Conservation (phyloP, 225 moss, liverwort and hornwort genomes). For the Straminergon stramineum region DNA sequence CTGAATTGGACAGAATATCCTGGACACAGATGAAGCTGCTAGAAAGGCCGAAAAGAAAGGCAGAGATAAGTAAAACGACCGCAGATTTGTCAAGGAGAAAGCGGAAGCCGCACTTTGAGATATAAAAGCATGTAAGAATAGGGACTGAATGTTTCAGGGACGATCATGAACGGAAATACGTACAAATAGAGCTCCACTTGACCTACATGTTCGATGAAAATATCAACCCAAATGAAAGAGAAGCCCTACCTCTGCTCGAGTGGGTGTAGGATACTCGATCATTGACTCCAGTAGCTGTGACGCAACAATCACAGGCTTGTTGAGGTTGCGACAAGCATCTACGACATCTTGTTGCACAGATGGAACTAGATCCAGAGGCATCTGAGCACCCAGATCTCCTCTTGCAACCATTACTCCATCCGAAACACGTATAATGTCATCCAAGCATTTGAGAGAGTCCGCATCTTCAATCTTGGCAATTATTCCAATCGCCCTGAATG, state of each 20-base stretch:
- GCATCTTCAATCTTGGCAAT: conserved; percentile 89
- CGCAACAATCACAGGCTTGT: conserved; percentile 87
- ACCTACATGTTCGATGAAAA: background rate
- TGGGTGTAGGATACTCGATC: conserved; percentile 81
- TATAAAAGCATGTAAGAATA: background rate
- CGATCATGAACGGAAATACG: background rate
- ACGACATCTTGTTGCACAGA: conserved; percentile 61
- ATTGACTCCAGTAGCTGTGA: conserved; percentile 82
- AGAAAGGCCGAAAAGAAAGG: background rate
- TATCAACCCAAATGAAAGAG: background rate
- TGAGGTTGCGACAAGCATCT: conserved; percentile 48
- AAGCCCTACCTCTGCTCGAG: conserved; percentile 66
- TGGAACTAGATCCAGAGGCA: conserved; percentile 72
- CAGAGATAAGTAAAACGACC: background rate
- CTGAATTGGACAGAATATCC: background rate
- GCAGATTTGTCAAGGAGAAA: background rate
- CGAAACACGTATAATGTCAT: conserved; percentile 68
- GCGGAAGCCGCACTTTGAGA: background rate
- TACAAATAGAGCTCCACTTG: background rate
- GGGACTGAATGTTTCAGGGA: background rate
- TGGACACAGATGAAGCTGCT: background rate
- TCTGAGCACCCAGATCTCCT: conserved; percentile 79
- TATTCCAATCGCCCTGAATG: conserved; percentile 56
- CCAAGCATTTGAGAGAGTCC: conserved; percentile 66
- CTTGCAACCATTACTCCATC: conserved; percentile 89